Evolutionary conservation across 75 land plant species (phyloP), one percentile per base, ranked within the genome.

Genomic region (Sequoia sempervirens): DNA sequence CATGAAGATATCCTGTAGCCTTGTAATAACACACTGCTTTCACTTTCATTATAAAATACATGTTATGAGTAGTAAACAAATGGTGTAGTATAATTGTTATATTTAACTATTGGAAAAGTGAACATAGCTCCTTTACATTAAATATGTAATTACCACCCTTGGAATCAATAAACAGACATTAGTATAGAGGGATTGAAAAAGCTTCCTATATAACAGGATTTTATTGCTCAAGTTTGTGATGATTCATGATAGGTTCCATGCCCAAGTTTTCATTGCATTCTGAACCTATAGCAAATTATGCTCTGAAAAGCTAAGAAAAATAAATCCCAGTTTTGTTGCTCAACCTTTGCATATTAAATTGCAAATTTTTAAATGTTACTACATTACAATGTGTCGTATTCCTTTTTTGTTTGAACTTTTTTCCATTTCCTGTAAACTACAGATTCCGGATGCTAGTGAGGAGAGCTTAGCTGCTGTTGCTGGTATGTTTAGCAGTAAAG

Each of bases 401-500:
- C 66, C 20, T 75, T 26, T 84, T 78, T 40, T 84, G 37, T 30
- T 46, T 32, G 20, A 84, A 28, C 5, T 46, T 38, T 6, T 14
- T 84, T 15, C 5, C 15, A 34, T 70, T 12, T 70, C 0, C 3
- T 70, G 73, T 28, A 70, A 70, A 36, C 54, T 85, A 14, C 88
- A 95, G 97, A 81, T 89, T 81, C 94, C 89, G 76, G 99, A 97
- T 84, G 88, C 93, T 32, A 96, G 93, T 86, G 99, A 97, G 82
- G 99, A 97, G 88, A 97, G 95, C 53, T 89, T 96, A 80, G 92
- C 88, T 56, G 99, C 99, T 85, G 99, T 97, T 87, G 96, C 99
- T 58, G 98, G 98, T 64, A 97, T 97, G 99, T 96, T 97, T 82
- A 94, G 88, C 86, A 94, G 99, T 88, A 97, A 97, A 89, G 96